Conservation (phyloP, 768 basidiomycete species). For the Saitozyma sp. region DNA sequence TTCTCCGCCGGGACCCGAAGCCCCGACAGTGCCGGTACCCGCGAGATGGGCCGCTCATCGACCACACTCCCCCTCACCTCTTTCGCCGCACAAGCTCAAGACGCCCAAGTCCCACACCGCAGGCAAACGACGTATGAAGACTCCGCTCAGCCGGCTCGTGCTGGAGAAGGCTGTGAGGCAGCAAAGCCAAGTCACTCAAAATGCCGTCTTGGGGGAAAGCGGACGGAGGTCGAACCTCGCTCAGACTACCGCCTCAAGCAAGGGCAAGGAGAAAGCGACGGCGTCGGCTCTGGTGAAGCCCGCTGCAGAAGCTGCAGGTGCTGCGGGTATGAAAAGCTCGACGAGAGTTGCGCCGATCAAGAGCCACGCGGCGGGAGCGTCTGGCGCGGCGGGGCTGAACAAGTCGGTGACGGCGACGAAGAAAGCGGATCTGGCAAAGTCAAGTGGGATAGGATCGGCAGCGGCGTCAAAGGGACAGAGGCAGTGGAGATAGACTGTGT, state of each 20-base stretch:
- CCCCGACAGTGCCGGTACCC: neutral
- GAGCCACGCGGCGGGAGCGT: neutral
- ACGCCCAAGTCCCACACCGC: slow-evolving; percentile 27
- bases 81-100: slow-evolving; percentile 17
- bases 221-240: slow-evolving; percentile 23
- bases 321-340: slow-evolving; percentile 2
- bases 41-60: slow-evolving; percentile 14
- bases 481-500: neutral
- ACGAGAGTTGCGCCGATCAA: slow-evolving; percentile 2
- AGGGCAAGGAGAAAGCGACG: slow-evolving; percentile 1
- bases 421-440: slow-evolving; percentile 24
- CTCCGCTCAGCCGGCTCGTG: slow-evolving; percentile 40
- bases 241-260: neutral
- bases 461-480: neutral
- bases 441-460: slow-evolving; percentile 24
- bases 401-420: slow-evolving; percentile 5
- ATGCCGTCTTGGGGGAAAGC: slow-evolving; percentile 17
- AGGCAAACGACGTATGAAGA: slow-evolving; percentile 23
- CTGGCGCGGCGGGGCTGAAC: neutral
- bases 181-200: slow-evolving; percentile 14
- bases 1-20: slow-evolving; percentile 5
- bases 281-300: no score
- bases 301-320: neutral
- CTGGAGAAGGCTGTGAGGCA: slow-evolving; percentile 41
- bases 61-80: slow-evolving; percentile 33